These are phyloP conservation scores for Saccharomycopsis oosterbeekiorum DNA, from an alignment of 805 yeast genomes.

Conservation along the genomic window DNA sequence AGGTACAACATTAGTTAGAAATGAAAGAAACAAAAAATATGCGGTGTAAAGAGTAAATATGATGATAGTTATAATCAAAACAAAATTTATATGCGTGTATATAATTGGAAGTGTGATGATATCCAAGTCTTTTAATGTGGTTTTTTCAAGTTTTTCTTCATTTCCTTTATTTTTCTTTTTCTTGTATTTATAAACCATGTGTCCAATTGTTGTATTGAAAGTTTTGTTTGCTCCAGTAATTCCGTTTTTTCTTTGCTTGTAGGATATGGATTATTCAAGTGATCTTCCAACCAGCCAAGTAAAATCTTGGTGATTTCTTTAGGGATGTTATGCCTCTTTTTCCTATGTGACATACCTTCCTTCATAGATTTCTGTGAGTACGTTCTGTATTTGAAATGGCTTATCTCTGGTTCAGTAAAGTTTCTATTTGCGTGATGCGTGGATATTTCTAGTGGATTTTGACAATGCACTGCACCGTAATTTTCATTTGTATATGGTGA, in stretches of 20 bases:
- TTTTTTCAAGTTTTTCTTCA: conserved; percentile 29
- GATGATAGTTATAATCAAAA: not conserved
- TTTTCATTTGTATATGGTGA: not conserved
- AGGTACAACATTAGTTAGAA: not conserved
- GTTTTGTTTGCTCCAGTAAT: conserved; percentile 60
- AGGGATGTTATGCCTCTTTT: conserved; percentile 65
- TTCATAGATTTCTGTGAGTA: conserved; percentile 1
- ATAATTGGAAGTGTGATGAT: not conserved
- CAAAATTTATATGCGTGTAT: no score
- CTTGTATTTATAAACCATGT: conserved; percentile 89
- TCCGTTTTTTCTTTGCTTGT: conserved; percentile 66
- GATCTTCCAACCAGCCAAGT: conserved; percentile 63
- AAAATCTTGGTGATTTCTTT: conserved; percentile 68
- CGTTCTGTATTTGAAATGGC: not conserved
- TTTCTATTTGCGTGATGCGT: not conserved
- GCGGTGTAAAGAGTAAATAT: no score
- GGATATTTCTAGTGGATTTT: not conserved
- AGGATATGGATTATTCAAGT: conserved; percentile 76
- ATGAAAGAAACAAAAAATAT: not conserved
- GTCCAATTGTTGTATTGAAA: conserved; percentile 69
- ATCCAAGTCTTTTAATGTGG: not conserved
- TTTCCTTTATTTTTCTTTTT: conserved; percentile 51
- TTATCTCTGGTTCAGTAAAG: not conserved
- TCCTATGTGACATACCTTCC: conserved; percentile 11
- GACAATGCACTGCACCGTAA: no score